A percentile compares a stretch with the other conserved stretches of the same genome.
These are phyloP conservation scores for Arctium lappa DNA, from an alignment of 129 eudicot species.

Conservation along the genomic window DNA sequence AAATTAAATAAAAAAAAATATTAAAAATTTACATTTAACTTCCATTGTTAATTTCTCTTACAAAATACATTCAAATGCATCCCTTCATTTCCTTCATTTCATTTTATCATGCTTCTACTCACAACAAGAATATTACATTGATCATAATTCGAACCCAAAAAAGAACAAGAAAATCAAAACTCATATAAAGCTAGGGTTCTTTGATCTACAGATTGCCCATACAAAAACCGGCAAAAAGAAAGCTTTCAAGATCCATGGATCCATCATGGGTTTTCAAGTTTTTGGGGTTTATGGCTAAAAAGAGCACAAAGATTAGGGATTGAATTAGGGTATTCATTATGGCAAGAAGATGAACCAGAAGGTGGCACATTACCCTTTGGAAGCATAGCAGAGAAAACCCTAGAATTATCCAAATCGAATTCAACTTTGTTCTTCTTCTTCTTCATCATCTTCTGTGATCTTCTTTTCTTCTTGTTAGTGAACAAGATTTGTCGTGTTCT, in stretches of 20 bases:
- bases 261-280: background rate
- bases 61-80: background rate
- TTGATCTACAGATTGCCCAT: background rate
- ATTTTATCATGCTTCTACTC: background rate
- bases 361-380: slow-evolving; percentile 90
- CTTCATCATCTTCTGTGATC: slow-evolving; percentile 9
- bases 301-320: slow-evolving; percentile 40
- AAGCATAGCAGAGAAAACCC: slow-evolving; percentile 64
- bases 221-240: background rate
- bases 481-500: slow-evolving; percentile 12
- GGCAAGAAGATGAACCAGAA: slow-evolving; percentile 83
- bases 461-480: slow-evolving; percentile 22
- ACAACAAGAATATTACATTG: slow-evolving; percentile 18
- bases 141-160: slow-evolving; percentile 5
- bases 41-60: background rate
- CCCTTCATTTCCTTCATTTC: background rate
- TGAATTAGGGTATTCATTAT: slow-evolving; percentile 54
- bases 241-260: slow-evolving; percentile 6
- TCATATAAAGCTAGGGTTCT: background rate
- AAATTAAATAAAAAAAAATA: background rate
- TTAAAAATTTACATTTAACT: background rate
- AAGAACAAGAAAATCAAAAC: background rate
- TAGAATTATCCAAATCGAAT: slow-evolving; percentile 14
- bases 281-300: slow-evolving; percentile 15
- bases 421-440: slow-evolving; percentile 8